Evolutionary conservation across 176 grass and related monocot genomes (phyloP), one percentile per base, ranked within the genome.

Genomic region (Ananas comosus): DNA sequence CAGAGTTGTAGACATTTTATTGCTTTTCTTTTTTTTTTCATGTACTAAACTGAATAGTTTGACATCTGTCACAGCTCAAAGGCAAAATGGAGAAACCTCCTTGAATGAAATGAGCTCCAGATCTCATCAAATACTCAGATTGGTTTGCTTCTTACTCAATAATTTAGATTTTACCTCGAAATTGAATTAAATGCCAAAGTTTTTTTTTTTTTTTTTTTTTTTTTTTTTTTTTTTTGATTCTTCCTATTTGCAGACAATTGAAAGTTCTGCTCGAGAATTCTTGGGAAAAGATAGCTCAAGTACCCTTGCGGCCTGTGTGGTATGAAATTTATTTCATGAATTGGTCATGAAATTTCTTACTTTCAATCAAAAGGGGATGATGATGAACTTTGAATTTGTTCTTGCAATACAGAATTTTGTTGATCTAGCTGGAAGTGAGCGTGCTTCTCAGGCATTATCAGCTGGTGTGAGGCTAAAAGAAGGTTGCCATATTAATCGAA

Each of bases 81-180:
- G 93, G 64, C 86, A 92, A 71, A 86, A 87, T 14, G 93, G 89
- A 50, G 89, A 97, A 76, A 97, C 93, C 27, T 48, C 74, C 10
- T 58, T 92, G 70, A 97, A 97, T 53, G 93, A 92, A 83, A 74
- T 79, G 48, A 97, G 89, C 47, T 97, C 93, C 11, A 82, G 93
- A 72, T 97, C 93, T 61, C 93, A 97, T 68, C 93, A 97, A 71
- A 97, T 97, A 79, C 89, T 97, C 74, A 83, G 93, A 71, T 65
- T 97, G 89, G 93, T 92, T 23, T 23, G 50, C 17, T 86, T 56
- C 9, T 14, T 24, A 13, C 53, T 78, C 49, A 57, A 78, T 70
- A 19, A 67, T 29, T 71, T 64, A 76, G 13, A 48, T 72, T n/a
- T 63, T 50, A 49, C 70, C 61, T 25, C n/a, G 18, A 9, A 48